Base-by-base conservation (phyloP, 495 filamentous ascomycete species). In the Lasiosphaeria hispida region DNA sequence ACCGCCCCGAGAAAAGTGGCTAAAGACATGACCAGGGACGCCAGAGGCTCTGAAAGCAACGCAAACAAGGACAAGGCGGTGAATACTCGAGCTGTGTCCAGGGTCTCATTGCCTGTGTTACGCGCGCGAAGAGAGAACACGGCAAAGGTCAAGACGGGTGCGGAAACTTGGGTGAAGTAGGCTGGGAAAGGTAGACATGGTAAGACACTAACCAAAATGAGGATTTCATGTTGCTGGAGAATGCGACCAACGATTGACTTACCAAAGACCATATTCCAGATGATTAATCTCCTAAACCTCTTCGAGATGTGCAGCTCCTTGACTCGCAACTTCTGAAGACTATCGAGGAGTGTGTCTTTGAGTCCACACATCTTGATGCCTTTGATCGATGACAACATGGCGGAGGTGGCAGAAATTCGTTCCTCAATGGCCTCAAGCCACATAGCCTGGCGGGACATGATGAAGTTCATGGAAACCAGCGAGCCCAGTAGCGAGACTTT, bases 301-400 rank as follows among this genome's bases (percentile, higher is more conserved):
- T 78, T 82, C 0, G 83, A 84, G 48, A 85, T 83, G 7, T 72
- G 66, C 10, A 87, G 36, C 61, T 88, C 85, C 42, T 83, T 74
- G 11, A 83, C 67, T 8, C 83, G 77, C 34, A 86, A 62, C n/a
- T 75, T 68, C 49, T 88, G 81, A 9, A 87, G 53, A 36, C 66
- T 74, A 17, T 66, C 45, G 13, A 71, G 63, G 10, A 84, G 62
- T 1, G 66, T 67, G 15, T 77, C 61, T 4, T 74, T 75, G 35
- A 86, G 66, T 3, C 83, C 84, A 9, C 78, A 79, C 75, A 87
- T 83, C 61, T 85, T 87, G 50, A 88, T 73, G 17, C 80, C 78
- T 58, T 85, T 85, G 75, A 86, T 85, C 0, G 81, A 77, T 2
- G 77, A 70, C 5, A 86, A 69, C 75, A 85, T 84, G 1, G 74